Evolutionary conservation across 1,284 basidiomycete species (phyloP), one percentile per base, ranked within the genome.

Genomic region (Sphagnurus paluster): DNA sequence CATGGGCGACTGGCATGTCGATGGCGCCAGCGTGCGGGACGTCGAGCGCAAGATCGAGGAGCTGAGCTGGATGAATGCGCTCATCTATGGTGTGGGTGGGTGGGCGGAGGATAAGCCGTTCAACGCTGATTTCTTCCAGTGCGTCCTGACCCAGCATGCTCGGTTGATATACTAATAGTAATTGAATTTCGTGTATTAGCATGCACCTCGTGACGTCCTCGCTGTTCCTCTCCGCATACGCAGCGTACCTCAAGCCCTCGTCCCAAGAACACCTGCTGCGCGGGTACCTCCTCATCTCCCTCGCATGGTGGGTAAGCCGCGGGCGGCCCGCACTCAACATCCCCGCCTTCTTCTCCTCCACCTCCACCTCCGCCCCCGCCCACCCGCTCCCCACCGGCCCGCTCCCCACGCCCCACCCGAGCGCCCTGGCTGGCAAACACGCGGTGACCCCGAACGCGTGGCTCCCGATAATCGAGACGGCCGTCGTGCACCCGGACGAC

Each of bases 401-500:
- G 2, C 54, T 53, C 13, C 64, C 70, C 3, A 56, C 64, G 0
- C 68, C 68, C 7, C 55, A 56, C 36, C 50, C 60, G 7, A 62
- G 63, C 67, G 4, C 64, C 74, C 17, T n/a, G n/a, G n/a, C n/a
- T n/a, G n/a, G n/a, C n/a, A n/a, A n/a, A n/a, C n/a, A 60, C 24
- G 58, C 66, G 0, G 56, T 53, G 13, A 68, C 63, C 2, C 74
- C 75, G 13, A 76, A 81, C 52, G 61, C 73, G 3, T 85, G 82
- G 82, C 64, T 77, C 16, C 69, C 77, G n/a, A 63, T 86, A 42
- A 51, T 82, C 32, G 72, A 78, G 51, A 66, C 68, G 28, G 65
- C 73, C 30, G 55, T 81, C 39, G 57, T 71, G n/a, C 80, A 82
- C 52, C 76, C 77, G 2, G 79, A 86, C 56, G 82, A 85, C 50